These are phyloP conservation scores for Boletus reticulatus DNA, from an alignment of 768 basidiomycete genomes.

Conservation along the genomic window DNA sequence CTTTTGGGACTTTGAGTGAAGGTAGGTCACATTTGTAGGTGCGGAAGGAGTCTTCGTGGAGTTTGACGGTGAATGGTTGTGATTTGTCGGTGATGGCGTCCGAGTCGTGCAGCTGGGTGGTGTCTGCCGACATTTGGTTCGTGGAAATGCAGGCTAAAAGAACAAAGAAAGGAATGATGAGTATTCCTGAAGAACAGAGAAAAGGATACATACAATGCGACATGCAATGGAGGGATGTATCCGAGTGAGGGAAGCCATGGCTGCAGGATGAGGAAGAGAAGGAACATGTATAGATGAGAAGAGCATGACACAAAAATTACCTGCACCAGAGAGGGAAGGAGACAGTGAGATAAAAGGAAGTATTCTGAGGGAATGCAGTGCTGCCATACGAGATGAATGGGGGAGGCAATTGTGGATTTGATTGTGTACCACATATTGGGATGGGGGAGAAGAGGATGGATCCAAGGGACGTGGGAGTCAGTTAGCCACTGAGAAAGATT, in stretches of 20 bases:
- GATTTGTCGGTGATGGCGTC: constrained; percentile 47
- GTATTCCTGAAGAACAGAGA: neutral
- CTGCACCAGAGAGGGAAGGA: too few species aligned
- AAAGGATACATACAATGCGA: constrained; percentile 3
- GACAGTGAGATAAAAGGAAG: constrained; percentile 38
- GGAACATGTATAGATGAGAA: too few species aligned
- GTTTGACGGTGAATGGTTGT: constrained; percentile 75
- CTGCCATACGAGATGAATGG: constrained; percentile 50
- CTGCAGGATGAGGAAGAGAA: too few species aligned
- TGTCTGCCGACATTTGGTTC: constrained; percentile 75
- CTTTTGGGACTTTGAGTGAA: constrained; percentile 77
- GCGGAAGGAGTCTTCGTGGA: constrained; percentile 92
- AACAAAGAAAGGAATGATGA: neutral
- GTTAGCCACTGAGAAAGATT: constrained; percentile 60
- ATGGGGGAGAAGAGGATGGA: constrained; percentile 53
- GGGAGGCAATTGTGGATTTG: constrained; percentile 42
- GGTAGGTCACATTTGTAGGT: constrained; percentile 78
- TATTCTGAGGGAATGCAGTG: constrained; percentile 46
- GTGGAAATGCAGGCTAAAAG: constrained; percentile 35
- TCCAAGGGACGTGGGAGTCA: constrained; percentile 48
- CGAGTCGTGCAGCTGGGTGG: constrained; percentile 54
- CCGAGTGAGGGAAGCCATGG: too few species aligned
- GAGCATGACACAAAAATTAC: too few species aligned
- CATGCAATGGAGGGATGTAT: too few species aligned
- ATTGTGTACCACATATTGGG: constrained; percentile 51